Conservation (phyloP, 2,329 filamentous ascomycete species). For the Arthrobotrys conoides region DNA sequence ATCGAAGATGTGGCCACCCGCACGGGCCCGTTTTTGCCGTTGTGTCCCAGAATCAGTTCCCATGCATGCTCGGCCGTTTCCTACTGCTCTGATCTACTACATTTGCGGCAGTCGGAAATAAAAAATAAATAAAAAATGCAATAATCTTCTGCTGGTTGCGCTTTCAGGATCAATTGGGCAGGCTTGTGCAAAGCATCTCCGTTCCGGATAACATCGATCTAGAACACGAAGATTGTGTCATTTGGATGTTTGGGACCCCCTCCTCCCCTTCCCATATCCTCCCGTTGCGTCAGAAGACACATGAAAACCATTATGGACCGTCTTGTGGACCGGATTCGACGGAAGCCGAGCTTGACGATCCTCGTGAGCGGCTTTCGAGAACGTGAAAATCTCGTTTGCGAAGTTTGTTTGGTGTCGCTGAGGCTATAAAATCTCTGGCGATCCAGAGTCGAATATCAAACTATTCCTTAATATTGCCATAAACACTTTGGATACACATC, state of each 20-base stretch:
- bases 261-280: neutral
- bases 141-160: neutral
- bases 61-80: neutral
- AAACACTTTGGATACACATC: neutral
- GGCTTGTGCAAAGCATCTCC: neutral
- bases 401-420: neutral
- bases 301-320: slow-evolving; percentile 18
- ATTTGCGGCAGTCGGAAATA: neutral
- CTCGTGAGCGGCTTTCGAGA: neutral
- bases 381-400: slow-evolving; percentile 15
- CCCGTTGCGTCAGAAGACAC: slow-evolving; percentile 27
- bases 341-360: slow-evolving; percentile 36
- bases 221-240: slow-evolving; percentile 17
- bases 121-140: neutral
- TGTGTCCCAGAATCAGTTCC: neutral
- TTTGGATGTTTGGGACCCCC: slow-evolving; percentile 5
- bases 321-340: neutral
- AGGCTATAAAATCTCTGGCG: slow-evolving; percentile 31
- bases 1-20: slow-evolving; percentile 11
- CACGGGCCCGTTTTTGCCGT: slow-evolving; percentile 11
- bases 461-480: neutral
- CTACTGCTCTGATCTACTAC: neutral
- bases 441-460: slow-evolving; percentile 20
- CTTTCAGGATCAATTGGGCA: neutral
- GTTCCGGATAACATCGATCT: neutral